Conservation (phyloP, 73 alveolate species). For the Paraurostyla sp. region DNA sequence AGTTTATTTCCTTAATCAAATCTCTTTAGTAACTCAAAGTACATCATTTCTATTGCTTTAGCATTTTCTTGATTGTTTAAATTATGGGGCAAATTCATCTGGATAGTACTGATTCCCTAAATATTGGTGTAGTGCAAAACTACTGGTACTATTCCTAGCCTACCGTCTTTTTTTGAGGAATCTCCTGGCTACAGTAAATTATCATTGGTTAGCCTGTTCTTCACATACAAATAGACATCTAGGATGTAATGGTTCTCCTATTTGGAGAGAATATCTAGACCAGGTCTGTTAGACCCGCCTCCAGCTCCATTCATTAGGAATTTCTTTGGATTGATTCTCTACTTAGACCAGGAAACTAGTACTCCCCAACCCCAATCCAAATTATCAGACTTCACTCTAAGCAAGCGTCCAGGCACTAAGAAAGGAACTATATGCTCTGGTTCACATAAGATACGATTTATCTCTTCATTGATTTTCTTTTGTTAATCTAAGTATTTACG, state of each 20-base stretch:
- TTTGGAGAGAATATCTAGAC: constrained; percentile 70
- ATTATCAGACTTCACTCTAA: constrained; percentile 78
- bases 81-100: constrained; percentile 69
- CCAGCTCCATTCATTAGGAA: too few species aligned
- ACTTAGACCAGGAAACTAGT: constrained; percentile 72
- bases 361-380: constrained; percentile 97
- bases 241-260: constrained; percentile 59
- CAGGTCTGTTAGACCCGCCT: too few species aligned
- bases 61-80: constrained; percentile 57
- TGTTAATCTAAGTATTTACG: constrained; percentile 72
- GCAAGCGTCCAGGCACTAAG: constrained; percentile 94
- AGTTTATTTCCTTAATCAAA: constrained; percentile 49
- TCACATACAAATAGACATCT: constrained; percentile 67
- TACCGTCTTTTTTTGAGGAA: constrained; percentile 57
- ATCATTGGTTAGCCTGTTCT: constrained; percentile 65
- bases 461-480: constrained; percentile 72
- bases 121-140: constrained; percentile 72
- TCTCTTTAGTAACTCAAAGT: constrained; percentile 74
- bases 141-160: constrained; percentile 75
- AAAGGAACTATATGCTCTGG: constrained; percentile 90
- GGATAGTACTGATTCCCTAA: constrained; percentile 49
- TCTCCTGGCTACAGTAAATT: constrained; percentile 68
- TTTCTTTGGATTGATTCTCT: constrained; percentile 78
- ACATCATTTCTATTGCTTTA: constrained; percentile 70
- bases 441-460: constrained; percentile 81